Evolutionary conservation across 1,139 yeast genomes (phyloP).

Genomic region (Yamadazyma sp.): DNA sequence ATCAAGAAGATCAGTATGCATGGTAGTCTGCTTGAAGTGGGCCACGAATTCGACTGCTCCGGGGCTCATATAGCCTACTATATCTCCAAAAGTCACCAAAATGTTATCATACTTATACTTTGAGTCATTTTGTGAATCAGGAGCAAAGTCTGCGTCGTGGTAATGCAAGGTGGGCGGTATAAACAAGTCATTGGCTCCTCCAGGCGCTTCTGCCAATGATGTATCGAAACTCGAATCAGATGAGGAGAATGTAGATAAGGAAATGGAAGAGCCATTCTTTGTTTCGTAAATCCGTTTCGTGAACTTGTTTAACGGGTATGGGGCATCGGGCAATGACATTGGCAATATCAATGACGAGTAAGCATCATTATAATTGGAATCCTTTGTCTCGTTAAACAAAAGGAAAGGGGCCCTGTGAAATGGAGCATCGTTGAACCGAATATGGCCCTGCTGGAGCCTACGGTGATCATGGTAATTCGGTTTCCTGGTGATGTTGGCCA

Average conservation of each 20-base stretch:
- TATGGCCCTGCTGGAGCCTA: constrained; percentile 60
- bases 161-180: constrained; percentile 37
- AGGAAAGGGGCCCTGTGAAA: constrained; percentile 78
- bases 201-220: background rate
- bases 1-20: constrained; percentile 41
- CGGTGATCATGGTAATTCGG: constrained; percentile 48
- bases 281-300: constrained; percentile 6
- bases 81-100: constrained; percentile 51
- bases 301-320: constrained; percentile 53
- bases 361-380: constrained; percentile 43
- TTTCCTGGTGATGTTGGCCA: constrained; percentile 62
- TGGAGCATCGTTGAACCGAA: constrained; percentile 75
- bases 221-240: constrained; percentile 3
- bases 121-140: constrained; percentile 41
- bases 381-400: constrained; percentile 49
- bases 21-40: constrained; percentile 29
- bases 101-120: constrained; percentile 54
- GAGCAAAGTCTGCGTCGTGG: constrained; percentile 43
- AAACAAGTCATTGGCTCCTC: constrained; percentile 6
- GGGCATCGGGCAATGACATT: constrained; percentile 62
- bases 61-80: constrained; percentile 41
- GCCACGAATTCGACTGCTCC: constrained; percentile 29
- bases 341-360: constrained; percentile 60
- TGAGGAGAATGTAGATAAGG: constrained; percentile 4
- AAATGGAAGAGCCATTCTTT: constrained; percentile 2